These are phyloP conservation scores for Podaxis sp. DNA, from an alignment of 768 basidiomycete species.

Conservation along the genomic window DNA sequence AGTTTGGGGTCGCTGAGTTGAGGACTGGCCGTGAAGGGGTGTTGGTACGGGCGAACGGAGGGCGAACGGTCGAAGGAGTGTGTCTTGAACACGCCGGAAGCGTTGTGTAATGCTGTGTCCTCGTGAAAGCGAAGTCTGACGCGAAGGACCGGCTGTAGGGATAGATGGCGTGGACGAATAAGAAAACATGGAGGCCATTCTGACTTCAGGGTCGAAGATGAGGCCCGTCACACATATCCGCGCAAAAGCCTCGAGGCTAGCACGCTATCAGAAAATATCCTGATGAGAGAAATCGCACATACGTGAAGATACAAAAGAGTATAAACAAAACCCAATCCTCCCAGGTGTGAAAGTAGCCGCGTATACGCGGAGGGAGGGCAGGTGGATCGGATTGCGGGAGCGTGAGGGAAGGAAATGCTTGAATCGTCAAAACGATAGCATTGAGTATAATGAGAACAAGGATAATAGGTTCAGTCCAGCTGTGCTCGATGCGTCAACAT, in stretches of 20 bases:
- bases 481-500: conserved; percentile 24
- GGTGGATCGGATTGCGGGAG: conserved; percentile 43
- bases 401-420: conserved; percentile 64
- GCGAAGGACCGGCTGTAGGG: conserved; percentile 25
- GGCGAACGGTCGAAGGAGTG: conserved; percentile 54
- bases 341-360: conserved; percentile 86
- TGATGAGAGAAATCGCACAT: conserved; percentile 28
- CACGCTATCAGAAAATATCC: conserved; percentile 12
- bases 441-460: conserved; percentile 82
- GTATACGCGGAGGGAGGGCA: conserved; percentile 38
- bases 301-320: conserved; percentile 87
- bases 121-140: conserved; percentile 39
- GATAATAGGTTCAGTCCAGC: conserved; percentile 86
- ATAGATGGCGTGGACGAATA: conserved; percentile 31
- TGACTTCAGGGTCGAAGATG: conserved; percentile 78
- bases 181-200: conserved; percentile 47
- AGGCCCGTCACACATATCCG: conserved; percentile 90
- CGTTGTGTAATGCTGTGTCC: conserved; percentile 45
- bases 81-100: conserved; percentile 41
- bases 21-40: conserved; percentile 16
- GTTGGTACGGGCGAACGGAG: conserved; percentile 32
- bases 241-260: conserved; percentile 79
- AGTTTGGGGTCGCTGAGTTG: conserved; percentile 13
- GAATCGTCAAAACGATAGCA: conserved; percentile 77
- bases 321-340: conserved; percentile 85